Evolutionary conservation across 1,284 basidiomycete species (phyloP).

Genomic region (Fistulinella cinereoalba): DNA sequence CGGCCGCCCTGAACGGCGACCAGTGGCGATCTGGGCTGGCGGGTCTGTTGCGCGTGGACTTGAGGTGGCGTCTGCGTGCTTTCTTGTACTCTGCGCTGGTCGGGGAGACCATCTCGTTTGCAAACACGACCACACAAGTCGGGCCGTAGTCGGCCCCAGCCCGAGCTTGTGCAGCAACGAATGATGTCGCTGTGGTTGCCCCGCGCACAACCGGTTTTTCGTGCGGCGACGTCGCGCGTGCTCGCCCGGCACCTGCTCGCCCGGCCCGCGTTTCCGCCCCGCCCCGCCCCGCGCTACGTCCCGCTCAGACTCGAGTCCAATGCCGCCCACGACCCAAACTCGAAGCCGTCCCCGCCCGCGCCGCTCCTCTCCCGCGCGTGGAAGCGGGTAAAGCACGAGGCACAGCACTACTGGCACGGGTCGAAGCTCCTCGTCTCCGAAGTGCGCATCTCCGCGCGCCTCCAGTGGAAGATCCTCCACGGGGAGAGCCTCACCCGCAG

Average conservation of each 20-base stretch:
- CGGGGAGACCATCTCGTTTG: constrained; percentile 17
- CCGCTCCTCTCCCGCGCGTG: constrained; percentile 67
- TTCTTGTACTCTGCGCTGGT: constrained; percentile 58
- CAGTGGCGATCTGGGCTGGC: constrained; percentile 47
- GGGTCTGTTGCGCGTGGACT: constrained; percentile 55
- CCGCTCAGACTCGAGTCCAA: constrained; percentile 18
- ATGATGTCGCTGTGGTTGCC: constrained; percentile 70
- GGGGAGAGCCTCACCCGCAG: constrained; percentile 90
- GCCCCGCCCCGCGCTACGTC: background rate
- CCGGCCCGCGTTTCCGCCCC: constrained; percentile 19
- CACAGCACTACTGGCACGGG: constrained; percentile 96
- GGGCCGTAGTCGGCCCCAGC: too few relatives aligned
- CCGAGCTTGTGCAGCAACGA: too few relatives aligned
- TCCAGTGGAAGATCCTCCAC: constrained; percentile 91
- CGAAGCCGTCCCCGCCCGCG: constrained; percentile 49
- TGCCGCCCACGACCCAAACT: constrained; percentile 29
- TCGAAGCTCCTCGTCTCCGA: constrained; percentile 94
- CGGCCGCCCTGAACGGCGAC: constrained; percentile 70
- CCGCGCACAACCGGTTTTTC: constrained; percentile 31
- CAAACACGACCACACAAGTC: constrained; percentile 33
- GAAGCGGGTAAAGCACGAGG: constrained; percentile 96
- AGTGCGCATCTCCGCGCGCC: constrained; percentile 83
- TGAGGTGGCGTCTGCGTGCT: constrained; percentile 54
- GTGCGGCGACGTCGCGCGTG: constrained; percentile 1
- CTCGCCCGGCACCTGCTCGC: constrained; percentile 21